phyloP scores from a whole-genome alignment of 2,329 filamentous ascomycete genomes.

The Xylariales sp. region DNA sequence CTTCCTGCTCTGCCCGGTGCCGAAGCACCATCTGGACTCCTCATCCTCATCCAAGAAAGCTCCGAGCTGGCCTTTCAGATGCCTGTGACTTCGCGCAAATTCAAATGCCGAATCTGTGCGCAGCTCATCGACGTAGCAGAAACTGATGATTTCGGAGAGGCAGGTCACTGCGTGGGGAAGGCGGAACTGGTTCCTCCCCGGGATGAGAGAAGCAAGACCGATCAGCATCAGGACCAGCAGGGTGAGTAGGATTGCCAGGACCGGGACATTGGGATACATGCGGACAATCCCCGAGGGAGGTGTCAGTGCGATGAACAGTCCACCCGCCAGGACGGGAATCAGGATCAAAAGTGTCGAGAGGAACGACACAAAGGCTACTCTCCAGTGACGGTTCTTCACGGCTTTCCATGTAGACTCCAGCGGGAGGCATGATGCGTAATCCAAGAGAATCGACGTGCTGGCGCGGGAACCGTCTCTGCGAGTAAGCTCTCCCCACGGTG shows the following conservation, averaged over 20 bases:
- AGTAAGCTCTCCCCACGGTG: constrained; percentile 63
- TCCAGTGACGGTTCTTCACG: constrained; percentile 56
- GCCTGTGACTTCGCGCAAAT: constrained; percentile 59
- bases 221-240: constrained; percentile 66
- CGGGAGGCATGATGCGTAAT: constrained; percentile 65
- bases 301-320: constrained; percentile 70
- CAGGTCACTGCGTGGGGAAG: constrained; percentile 70
- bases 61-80: constrained; percentile 66
- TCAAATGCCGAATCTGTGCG: constrained; percentile 70
- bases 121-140: constrained; percentile 68
- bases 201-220: constrained; percentile 58
- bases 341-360: constrained; percentile 55
- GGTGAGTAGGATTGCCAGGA: constrained; percentile 67
- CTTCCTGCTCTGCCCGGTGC: constrained; percentile 30
- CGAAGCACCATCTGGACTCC: constrained; percentile 50
- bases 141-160: constrained; percentile 72
- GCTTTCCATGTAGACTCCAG: constrained; percentile 56
- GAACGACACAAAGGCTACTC: constrained; percentile 57
- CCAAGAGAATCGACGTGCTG: constrained; percentile 59
- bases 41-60: constrained; percentile 39
- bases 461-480: constrained; percentile 55
- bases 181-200: constrained; percentile 53
- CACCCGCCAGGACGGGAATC: constrained; percentile 64
- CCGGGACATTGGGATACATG: constrained; percentile 69
- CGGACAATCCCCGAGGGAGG: constrained; percentile 45